Conservation (phyloP, 1,139 yeast genomes). For the Saccharomyces hybrid region DNA sequence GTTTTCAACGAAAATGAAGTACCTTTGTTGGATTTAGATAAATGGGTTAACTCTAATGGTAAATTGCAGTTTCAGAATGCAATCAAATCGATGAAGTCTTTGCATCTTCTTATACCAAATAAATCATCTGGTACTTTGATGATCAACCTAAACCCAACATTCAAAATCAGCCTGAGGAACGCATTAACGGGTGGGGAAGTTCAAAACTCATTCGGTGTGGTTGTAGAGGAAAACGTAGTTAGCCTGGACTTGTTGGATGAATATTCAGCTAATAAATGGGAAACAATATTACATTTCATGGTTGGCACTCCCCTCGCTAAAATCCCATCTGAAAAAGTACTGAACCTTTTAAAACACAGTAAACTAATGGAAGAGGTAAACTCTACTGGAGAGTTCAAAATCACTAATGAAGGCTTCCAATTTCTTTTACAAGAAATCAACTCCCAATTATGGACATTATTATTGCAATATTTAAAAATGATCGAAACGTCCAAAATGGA, state of each 20-base stretch:
- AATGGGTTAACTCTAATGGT: constrained; percentile 62
- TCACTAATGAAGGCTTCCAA: constrained; percentile 90
- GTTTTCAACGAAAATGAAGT: constrained; percentile 73
- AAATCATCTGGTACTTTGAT: constrained; percentile 24
- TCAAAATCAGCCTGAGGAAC: constrained; percentile 66
- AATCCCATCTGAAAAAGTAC: constrained; percentile 62
- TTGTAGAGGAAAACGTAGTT: constrained; percentile 43
- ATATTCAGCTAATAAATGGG: constrained; percentile 89
- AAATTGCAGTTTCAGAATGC: constrained; percentile 57
- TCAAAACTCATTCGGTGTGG: constrained; percentile 46
- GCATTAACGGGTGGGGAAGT: constrained; percentile 72
- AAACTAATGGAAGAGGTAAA: constrained; percentile 72
- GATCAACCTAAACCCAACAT: constrained; percentile 58
- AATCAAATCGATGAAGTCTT: constrained; percentile 61
- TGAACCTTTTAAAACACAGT: constrained; percentile 60
- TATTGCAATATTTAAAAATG: constrained; percentile 79
- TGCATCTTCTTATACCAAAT: constrained; percentile 66
- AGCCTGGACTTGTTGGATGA: constrained; percentile 61
- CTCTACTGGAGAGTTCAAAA: constrained; percentile 46
- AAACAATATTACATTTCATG: constrained; percentile 91
- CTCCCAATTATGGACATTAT: constrained; percentile 90
- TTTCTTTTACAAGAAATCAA: constrained; percentile 85
- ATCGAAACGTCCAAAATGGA: constrained; percentile 85
- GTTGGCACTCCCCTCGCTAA: constrained; percentile 75
- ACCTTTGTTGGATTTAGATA: constrained; percentile 58